Evolutionary conservation across 2,329 filamentous ascomycete species (phyloP), one percentile per base, ranked within the genome.

Genomic region (Colletotrichum plurivorum): DNA sequence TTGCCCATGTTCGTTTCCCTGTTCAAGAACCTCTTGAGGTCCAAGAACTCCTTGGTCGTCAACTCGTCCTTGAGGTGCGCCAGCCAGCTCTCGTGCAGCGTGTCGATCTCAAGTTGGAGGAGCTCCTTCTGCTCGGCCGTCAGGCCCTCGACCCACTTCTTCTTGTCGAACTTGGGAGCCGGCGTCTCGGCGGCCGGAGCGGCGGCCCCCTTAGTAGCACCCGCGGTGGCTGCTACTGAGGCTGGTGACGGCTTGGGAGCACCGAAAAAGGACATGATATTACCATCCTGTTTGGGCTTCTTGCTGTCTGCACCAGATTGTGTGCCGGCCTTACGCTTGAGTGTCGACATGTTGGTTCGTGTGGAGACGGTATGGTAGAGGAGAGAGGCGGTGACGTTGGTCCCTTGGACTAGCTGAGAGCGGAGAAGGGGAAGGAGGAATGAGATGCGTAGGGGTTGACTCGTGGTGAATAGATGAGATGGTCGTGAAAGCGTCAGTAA

Each of bases 71-170:
- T 97, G 67, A 99, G 87, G 72, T 93, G 90, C 16, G 91, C 90
- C 71, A 99, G 85, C 95, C 96, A 99, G 83, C 92, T 97, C 69
- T 95, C 93, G 77, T 98, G 89, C 70, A 99, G 84, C 0, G 95
- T 98, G 52, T 97, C 90, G 73, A 99, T 97, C 83, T 99, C 96
- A 48, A 99, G 87, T 76, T 93, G 86, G 56, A 99, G 87, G 54
- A 98, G 85, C 60, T 92, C 87, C 77, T 90, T 94, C 80, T 98
- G 94, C 82, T 99, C 96, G 0, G 88, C 81, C 0, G 89, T 94
- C 71, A 99, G 85, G 66, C 89, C 88, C 20, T 89, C 88, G n/a
- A 95, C 86, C 96, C 96, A 99, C 81, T 93, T 94, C 53, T 89
- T 89, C 84, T 97, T 98, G 84, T 98, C 88, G 78, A 98, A 98